These are phyloP conservation scores for Turnera subulata DNA, from an alignment of 345 rosid genomes.

Conservation along the genomic window DNA sequence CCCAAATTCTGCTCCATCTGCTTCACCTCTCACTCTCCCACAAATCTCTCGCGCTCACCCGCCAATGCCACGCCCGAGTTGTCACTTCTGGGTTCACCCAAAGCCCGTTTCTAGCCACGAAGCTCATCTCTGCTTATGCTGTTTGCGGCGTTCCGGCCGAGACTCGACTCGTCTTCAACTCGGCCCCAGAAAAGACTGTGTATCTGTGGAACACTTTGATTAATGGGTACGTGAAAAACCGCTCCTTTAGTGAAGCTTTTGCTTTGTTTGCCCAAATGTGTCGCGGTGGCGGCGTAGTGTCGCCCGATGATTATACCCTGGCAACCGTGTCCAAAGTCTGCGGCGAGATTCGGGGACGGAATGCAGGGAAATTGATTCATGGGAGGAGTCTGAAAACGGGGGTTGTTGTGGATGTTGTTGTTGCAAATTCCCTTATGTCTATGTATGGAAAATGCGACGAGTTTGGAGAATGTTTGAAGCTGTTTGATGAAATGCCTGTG, in stretches of 20 bases:
- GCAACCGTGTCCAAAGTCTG: no score
- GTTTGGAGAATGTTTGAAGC: constrained; percentile 20
- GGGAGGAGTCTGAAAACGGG: constrained; percentile 38
- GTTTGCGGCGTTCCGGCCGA: constrained; percentile 17
- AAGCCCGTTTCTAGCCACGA: constrained; percentile 43
- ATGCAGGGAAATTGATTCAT: constrained; percentile 43
- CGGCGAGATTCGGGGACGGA: constrained; percentile 36
- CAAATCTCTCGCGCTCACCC: constrained; percentile 30
- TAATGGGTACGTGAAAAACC: constrained; percentile 47
- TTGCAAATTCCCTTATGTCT: constrained; percentile 60
- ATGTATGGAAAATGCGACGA: constrained; percentile 48
- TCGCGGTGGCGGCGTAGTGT: constrained; percentile 19
- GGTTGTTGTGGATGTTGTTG: constrained; percentile 33
- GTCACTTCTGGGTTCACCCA: constrained; percentile 30
- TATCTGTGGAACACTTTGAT: constrained; percentile 54
- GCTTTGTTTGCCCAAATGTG: constrained; percentile 38
- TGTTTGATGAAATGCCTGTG: constrained; percentile 19
- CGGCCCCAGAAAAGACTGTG: constrained; percentile 25
- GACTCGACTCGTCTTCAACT: constrained; percentile 43
- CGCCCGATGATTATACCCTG: constrained; percentile 51
- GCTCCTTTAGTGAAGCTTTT: constrained; percentile 29
- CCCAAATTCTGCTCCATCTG: constrained; percentile 31
- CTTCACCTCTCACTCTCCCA: constrained; percentile 33
- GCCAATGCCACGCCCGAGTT: constrained; percentile 48
- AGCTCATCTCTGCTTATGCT: constrained; percentile 59